Conservation (phyloP, 106 monocot genomes). For the Narthecium ossifragum region DNA sequence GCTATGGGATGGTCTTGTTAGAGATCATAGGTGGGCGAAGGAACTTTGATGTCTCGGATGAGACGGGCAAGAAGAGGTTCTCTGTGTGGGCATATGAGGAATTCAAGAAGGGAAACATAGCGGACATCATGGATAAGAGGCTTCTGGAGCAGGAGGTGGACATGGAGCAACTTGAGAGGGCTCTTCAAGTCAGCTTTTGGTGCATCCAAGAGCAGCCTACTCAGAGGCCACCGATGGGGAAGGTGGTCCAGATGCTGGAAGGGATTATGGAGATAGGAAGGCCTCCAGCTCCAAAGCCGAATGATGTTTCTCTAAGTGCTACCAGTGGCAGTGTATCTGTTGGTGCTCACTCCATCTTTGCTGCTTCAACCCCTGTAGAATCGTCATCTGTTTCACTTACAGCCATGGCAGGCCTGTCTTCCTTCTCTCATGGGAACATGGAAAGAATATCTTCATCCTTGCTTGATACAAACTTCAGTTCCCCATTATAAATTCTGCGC, state of each 20-base stretch:
- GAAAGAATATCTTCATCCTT: constrained; percentile 24
- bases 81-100: constrained; percentile 80
- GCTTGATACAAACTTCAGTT: no score
- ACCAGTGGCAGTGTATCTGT: constrained; percentile 10
- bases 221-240: constrained; percentile 78
- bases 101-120: constrained; percentile 51
- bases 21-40: constrained; percentile 74
- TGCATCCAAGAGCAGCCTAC: constrained; percentile 94
- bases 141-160: constrained; percentile 46
- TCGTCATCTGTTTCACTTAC: constrained; percentile 16
- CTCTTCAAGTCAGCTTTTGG: constrained; percentile 68
- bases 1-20: constrained; percentile 86
- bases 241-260: constrained; percentile 87
- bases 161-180: constrained; percentile 57
- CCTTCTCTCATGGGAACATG: neutral
- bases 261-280: constrained; percentile 74
- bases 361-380: constrained; percentile 7
- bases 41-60: constrained; percentile 80
- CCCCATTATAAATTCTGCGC: no score
- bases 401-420: neutral
- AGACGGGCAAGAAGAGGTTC: constrained; percentile 65
- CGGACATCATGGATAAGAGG: constrained; percentile 49
- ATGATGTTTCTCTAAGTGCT: constrained; percentile 17
- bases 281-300: constrained; percentile 58
- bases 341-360: constrained; percentile 12